Percentiles rank a stretch among this genome's conserved stretches.
These are phyloP conservation scores for Telfairia occidentalis DNA, from an alignment of 331 rosid genomes.

Conservation along the genomic window DNA sequence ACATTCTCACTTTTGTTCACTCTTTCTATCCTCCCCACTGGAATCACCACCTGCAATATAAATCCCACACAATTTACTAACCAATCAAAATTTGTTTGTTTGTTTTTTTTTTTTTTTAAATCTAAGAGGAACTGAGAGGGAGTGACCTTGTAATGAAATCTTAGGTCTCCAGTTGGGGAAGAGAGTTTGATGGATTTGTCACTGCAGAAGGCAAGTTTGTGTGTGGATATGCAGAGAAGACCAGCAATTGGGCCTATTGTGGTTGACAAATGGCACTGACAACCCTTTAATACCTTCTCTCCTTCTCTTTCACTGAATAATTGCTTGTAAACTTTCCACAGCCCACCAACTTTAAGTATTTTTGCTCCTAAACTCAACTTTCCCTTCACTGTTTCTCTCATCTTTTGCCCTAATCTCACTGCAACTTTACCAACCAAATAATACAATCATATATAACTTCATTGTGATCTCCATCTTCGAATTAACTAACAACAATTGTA, in stretches of 20 bases:
- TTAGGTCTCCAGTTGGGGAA: slow-evolving; percentile 33
- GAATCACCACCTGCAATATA: slow-evolving; percentile 45
- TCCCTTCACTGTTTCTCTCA: slow-evolving; percentile 53
- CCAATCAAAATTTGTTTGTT: too few relatives aligned
- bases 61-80: too few relatives aligned
- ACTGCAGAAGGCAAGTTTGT: slow-evolving; percentile 66
- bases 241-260: slow-evolving; percentile 72
- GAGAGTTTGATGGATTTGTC: slow-evolving; percentile 50
- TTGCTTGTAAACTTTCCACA: slow-evolving; percentile 39
- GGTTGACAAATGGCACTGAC: slow-evolving; percentile 56
- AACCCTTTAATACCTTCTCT: slow-evolving; percentile 57
- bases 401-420: slow-evolving; percentile 43
- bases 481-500: too few relatives aligned
- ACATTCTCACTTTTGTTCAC: slow-evolving; percentile 41
- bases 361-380: slow-evolving; percentile 64
- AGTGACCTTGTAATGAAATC: slow-evolving; percentile 44
- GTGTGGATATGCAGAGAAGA: slow-evolving; percentile 53
- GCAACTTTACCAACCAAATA: slow-evolving; percentile 16
- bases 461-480: too few relatives aligned
- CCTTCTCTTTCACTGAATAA: slow-evolving; percentile 36
- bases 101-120: too few relatives aligned
- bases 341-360: slow-evolving; percentile 58
- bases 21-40: slow-evolving; percentile 38
- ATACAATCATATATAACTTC: slow-evolving; percentile 13
- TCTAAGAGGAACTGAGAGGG: not conserved